phyloP scores from a whole-genome alignment of 1,284 basidiomycete species.

The Ganoderma lucidum region DNA sequence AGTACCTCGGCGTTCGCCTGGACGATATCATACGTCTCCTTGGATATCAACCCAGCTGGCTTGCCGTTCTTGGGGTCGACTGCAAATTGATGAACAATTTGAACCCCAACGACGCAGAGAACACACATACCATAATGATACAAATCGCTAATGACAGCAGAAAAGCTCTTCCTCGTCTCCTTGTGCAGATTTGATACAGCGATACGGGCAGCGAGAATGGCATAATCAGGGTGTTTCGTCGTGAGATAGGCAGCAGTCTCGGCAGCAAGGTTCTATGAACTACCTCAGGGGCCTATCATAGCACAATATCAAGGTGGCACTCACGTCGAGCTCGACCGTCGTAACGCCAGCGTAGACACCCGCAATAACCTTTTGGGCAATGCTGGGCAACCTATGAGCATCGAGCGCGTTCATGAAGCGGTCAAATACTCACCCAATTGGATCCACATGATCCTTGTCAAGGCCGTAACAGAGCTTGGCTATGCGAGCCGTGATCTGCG shows the following conservation, averaged over 20 bases:
- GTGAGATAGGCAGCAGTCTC: slow-evolving; percentile 99
- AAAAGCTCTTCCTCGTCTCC: slow-evolving; percentile 98
- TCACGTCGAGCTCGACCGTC: slow-evolving; percentile 95
- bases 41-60: slow-evolving; percentile 91
- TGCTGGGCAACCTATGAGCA: slow-evolving; percentile 50
- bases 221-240: slow-evolving; percentile 97
- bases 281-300: slow-evolving; percentile 8
- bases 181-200: slow-evolving; percentile 99
- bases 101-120: neutral
- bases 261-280: slow-evolving; percentile 84
- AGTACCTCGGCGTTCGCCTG: slow-evolving; percentile 85
- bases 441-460: slow-evolving; percentile 92
- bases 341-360: slow-evolving; percentile 97
- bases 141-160: slow-evolving; percentile 90
- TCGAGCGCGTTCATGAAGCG: neutral
- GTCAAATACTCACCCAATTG: slow-evolving; percentile 77
- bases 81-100: slow-evolving; percentile 38
- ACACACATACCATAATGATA: slow-evolving; percentile 81
- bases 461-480: slow-evolving; percentile 98
- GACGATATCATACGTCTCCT: slow-evolving; percentile 88
- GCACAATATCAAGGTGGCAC: slow-evolving; percentile 38
- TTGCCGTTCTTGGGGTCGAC: slow-evolving; percentile 97
- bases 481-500: slow-evolving; percentile 88
- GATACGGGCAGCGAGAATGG: slow-evolving; percentile 97
- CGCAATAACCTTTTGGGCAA: slow-evolving; percentile 94